A percentile compares a stretch with the other conserved stretches of the same genome.
Evolutionary conservation across 495 filamentous ascomycete genomes (phyloP).

Genomic region (Articulospora tetracladia): DNA sequence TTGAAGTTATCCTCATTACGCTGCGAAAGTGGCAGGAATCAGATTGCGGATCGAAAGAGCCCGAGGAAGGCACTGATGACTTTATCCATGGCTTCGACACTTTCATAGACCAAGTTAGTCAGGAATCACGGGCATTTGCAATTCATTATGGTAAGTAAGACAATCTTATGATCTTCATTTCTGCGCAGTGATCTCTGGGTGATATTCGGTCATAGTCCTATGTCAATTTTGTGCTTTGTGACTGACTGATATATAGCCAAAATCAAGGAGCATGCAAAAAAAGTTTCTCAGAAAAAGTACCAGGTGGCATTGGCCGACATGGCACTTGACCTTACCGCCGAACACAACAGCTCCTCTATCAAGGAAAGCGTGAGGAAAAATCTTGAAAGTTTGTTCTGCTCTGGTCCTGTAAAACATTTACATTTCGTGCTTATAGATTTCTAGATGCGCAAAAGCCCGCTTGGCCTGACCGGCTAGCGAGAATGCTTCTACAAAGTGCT

Average conservation of each 20-base stretch:
- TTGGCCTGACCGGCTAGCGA: not conserved
- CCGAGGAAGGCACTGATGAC: slow-evolving; percentile 21
- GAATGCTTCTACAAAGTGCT: slow-evolving; percentile 1
- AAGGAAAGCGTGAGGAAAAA: not conserved
- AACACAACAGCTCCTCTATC: not conserved
- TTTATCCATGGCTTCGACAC: slow-evolving; percentile 32
- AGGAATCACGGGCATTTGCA: slow-evolving; percentile 26
- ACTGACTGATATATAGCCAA: no score
- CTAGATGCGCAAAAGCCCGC: no score
- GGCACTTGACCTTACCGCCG: not conserved
- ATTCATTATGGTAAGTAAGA: not conserved
- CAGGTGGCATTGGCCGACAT: not conserved
- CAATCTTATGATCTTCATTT: no score
- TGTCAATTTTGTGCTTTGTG: no score
- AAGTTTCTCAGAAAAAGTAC: not conserved
- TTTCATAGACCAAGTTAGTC: slow-evolving; percentile 31
- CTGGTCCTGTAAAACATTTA: no score
- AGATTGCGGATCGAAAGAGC: slow-evolving; percentile 12
- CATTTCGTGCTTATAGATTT: no score
- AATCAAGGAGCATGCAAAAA: no score
- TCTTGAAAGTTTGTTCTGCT: not conserved
- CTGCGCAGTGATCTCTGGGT: no score
- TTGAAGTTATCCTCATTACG: slow-evolving; percentile 27
- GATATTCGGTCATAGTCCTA: no score
- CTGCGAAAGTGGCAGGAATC: slow-evolving; percentile 25